These are phyloP conservation scores for Hemisphaericaspora nanyangensis DNA, from an alignment of 805 yeast species.

Conservation along the genomic window DNA sequence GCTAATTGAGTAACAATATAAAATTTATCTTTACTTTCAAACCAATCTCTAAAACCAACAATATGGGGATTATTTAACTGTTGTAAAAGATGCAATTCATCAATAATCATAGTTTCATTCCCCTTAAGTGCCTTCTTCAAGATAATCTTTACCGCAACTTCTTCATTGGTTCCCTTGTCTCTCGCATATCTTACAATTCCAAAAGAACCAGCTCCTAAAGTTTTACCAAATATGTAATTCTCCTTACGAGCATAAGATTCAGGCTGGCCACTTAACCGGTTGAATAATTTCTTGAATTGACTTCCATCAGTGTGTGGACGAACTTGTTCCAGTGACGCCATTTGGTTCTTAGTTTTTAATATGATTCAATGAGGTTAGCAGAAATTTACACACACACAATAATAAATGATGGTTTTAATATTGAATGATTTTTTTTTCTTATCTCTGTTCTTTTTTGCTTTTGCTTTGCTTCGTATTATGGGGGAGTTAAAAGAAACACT, in stretches of 20 bases:
- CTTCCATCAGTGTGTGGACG: constrained; percentile 10
- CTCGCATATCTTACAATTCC: constrained; percentile 87
- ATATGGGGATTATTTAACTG: constrained; percentile 78
- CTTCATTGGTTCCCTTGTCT: constrained; percentile 46
- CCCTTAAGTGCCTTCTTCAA: constrained; percentile 81
- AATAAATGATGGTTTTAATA: too few relatives aligned
- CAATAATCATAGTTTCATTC: constrained; percentile 70
- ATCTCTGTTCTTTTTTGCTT: too few relatives aligned
- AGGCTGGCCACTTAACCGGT: constrained; percentile 71
- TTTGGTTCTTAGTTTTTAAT: too few relatives aligned
- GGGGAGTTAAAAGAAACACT: too few relatives aligned
- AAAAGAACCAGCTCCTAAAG: constrained; percentile 92
- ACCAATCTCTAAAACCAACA: constrained; percentile 89
- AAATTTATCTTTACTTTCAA: constrained; percentile 87
- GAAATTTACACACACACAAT: too few relatives aligned
- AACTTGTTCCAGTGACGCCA: not conserved
- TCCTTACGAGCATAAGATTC: constrained; percentile 61
- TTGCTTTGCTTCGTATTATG: too few relatives aligned
- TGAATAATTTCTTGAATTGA: constrained; percentile 37
- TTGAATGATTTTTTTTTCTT: too few relatives aligned
- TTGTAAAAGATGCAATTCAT: constrained; percentile 70
- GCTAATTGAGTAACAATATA: constrained; percentile 93
- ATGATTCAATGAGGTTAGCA: too few relatives aligned
- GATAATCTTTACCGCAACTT: constrained; percentile 88
- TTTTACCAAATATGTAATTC: constrained; percentile 72